phyloP scores from a whole-genome alignment of 345 rosid species.

The Populus nigra region DNA sequence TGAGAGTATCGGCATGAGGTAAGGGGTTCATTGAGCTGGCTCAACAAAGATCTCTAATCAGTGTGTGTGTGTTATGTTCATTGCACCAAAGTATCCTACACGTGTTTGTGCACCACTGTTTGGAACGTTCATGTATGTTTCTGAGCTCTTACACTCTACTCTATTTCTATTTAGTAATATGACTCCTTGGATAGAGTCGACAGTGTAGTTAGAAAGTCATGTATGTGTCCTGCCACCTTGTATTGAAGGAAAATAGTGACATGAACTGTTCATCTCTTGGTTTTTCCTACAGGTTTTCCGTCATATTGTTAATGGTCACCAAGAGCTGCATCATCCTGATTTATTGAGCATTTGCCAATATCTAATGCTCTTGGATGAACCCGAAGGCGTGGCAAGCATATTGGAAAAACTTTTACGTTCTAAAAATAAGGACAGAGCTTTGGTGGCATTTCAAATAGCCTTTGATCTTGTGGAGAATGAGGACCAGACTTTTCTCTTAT shows the following conservation, averaged over 20 bases:
- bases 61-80: background rate
- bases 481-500: slow-evolving; percentile 93
- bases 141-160: too few species aligned
- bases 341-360: slow-evolving; percentile 93
- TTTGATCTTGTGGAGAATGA: slow-evolving; percentile 98
- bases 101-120: background rate
- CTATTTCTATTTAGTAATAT: too few species aligned
- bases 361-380: slow-evolving; percentile 93
- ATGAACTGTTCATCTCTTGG: background rate
- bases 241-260: background rate
- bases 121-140: too few species aligned
- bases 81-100: background rate
- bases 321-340: slow-evolving; percentile 86
- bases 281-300: slow-evolving; percentile 66
- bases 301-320: slow-evolving; percentile 84
- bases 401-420: slow-evolving; percentile 92
- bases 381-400: slow-evolving; percentile 75
- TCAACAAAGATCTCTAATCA: too few species aligned
- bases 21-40: slow-evolving; percentile 4
- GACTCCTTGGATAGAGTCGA: too few species aligned
- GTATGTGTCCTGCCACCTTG: background rate
- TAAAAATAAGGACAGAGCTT: slow-evolving; percentile 72
- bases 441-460: slow-evolving; percentile 86
- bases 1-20: slow-evolving; percentile 94
- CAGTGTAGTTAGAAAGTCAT: too few species aligned